Conservation (phyloP, 139 green algal genomes). For the Asterochloris erici region DNA sequence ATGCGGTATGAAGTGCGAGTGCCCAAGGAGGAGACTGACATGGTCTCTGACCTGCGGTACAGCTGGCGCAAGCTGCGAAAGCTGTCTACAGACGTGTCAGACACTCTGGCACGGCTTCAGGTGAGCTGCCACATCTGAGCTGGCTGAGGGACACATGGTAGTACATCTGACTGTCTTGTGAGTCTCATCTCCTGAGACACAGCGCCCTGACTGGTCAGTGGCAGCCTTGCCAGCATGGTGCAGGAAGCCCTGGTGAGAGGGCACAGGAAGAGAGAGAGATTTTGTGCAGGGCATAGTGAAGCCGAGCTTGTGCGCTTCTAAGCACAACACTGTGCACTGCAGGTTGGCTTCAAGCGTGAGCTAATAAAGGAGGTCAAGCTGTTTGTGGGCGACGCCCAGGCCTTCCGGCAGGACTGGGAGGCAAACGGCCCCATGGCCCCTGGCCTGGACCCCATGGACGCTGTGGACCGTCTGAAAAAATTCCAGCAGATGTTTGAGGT, state of each 20-base stretch:
- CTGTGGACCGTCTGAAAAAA: conserved; percentile 82
- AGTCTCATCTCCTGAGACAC: too few species aligned
- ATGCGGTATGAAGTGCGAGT: conserved; percentile 82
- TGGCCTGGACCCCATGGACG: conserved; percentile 87
- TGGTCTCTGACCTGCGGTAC: conserved; percentile 85
- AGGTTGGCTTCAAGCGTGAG: conserved; percentile 87
- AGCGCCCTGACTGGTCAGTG: too few species aligned
- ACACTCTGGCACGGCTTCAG: conserved; percentile 80
- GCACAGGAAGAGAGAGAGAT: neutral
- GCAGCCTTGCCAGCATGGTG: too few species aligned
- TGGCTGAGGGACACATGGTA: too few species aligned
- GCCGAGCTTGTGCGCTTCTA: neutral
- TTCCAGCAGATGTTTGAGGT: conserved; percentile 93
- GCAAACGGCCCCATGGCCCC: conserved; percentile 82
- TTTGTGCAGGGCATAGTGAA: neutral
- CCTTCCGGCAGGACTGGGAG: conserved; percentile 83
- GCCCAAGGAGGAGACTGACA: conserved; percentile 88
- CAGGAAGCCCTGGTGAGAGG: neutral
- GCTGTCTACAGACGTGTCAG: conserved; percentile 71
- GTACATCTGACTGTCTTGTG: too few species aligned
- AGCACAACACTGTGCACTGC: neutral
- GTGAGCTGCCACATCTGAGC: conserved; percentile 25
- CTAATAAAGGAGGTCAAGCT: conserved; percentile 86
- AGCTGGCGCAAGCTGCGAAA: conserved; percentile 89
- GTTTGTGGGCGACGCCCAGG: conserved; percentile 75